Evolutionary conservation across 2,329 filamentous ascomycete genomes (phyloP).

Genomic region (Bisporella sp.): DNA sequence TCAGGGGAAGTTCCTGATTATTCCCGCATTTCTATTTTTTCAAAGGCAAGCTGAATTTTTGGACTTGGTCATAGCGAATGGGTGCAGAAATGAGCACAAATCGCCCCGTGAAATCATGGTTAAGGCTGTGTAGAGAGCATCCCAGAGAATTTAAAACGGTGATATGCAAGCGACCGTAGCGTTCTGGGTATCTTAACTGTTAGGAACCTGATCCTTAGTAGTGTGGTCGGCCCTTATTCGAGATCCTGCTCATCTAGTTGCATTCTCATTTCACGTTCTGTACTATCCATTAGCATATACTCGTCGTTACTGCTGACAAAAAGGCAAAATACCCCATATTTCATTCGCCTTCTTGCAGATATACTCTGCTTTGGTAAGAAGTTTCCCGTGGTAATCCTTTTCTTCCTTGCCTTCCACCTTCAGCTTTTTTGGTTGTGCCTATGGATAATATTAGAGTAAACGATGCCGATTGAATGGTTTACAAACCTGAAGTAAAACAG

Average conservation of each 20-base stretch:
- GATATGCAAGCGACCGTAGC: no score
- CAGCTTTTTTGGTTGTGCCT: conserved; percentile 62
- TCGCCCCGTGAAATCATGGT: no score
- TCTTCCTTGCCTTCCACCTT: conserved; percentile 49
- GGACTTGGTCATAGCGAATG: no score
- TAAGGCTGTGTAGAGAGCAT: no score
- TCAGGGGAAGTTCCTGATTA: no score
- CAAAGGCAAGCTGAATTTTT: no score
- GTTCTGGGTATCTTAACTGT: conserved; percentile 22
- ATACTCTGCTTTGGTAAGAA: conserved; percentile 58
- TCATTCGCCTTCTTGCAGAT: conserved; percentile 64
- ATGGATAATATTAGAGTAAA: conserved; percentile 2
- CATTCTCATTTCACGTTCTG: not conserved
- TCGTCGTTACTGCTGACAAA: not conserved
- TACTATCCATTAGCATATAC: not conserved
- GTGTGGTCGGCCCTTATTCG: not conserved
- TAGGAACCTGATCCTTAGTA: no score
- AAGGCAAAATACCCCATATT: conserved; percentile 44
- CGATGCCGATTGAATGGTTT: not conserved
- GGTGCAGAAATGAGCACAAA: no score
- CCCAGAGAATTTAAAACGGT: no score
- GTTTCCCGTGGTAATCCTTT: conserved; percentile 54
- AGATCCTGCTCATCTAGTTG: not conserved
- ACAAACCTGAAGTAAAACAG: conserved; percentile 61
- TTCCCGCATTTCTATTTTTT: no score